Conservation (phyloP, 306 rosid genomes). For the Calophaca sinica region DNA sequence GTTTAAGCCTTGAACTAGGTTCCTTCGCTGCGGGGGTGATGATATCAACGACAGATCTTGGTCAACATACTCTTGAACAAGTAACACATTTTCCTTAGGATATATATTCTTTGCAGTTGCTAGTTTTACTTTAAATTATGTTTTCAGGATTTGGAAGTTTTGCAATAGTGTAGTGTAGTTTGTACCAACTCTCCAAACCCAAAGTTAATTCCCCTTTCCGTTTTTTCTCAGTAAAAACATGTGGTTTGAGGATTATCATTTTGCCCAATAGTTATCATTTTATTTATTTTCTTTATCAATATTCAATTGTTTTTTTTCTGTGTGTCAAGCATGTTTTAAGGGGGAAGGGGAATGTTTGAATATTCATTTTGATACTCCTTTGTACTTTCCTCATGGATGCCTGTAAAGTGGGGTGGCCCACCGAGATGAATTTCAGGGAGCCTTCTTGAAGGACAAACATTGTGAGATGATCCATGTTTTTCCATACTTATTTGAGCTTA, state of each 20-base stretch:
- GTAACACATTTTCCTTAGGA: slow-evolving; percentile 53
- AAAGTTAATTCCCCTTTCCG: not conserved
- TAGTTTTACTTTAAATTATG: slow-evolving; percentile 31
- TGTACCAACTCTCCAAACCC: slow-evolving; percentile 35
- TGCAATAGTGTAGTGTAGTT: slow-evolving; percentile 26
- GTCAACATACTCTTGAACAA: slow-evolving; percentile 96
- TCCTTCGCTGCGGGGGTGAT: slow-evolving; percentile 99
- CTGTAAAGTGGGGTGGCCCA: slow-evolving; percentile 13
- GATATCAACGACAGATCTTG: slow-evolving; percentile 99
- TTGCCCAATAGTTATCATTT: slow-evolving; percentile 21
- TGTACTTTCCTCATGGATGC: slow-evolving; percentile 32
- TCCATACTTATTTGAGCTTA: slow-evolving; percentile 46
- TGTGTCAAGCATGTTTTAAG: slow-evolving; percentile 20
- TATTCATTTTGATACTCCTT: slow-evolving; percentile 32
- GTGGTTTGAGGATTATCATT: slow-evolving; percentile 41
- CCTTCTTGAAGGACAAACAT: slow-evolving; percentile 27
- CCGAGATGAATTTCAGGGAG: slow-evolving; percentile 37
- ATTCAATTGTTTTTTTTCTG: slow-evolving; percentile 13
- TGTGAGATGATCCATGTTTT: slow-evolving; percentile 40
- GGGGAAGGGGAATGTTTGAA: not conserved
- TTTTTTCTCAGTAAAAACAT: slow-evolving; percentile 10
- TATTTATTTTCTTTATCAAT: slow-evolving; percentile 16
- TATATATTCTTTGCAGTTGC: slow-evolving; percentile 36
- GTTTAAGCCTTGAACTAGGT: slow-evolving; percentile 95
- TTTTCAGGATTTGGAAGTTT: slow-evolving; percentile 43